phyloP scores from a whole-genome alignment of 495 filamentous ascomycete species.

The Penicillium lagena region DNA sequence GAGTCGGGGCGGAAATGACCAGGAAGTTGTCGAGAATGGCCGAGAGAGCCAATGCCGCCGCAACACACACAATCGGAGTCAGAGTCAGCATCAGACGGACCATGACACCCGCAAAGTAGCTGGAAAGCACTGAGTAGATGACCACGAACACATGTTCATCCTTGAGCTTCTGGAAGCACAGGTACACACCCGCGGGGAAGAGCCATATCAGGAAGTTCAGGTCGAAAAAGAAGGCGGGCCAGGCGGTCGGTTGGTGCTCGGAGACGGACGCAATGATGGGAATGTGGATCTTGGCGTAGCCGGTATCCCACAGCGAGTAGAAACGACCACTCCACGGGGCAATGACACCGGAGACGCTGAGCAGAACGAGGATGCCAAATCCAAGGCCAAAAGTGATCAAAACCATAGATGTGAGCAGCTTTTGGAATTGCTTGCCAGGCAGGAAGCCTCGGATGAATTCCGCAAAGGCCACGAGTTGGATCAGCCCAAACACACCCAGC shows the following conservation, averaged over 20 bases:
- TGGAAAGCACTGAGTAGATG: slow-evolving; percentile 89
- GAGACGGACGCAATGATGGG: slow-evolving; percentile 99
- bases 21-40: slow-evolving; percentile 84
- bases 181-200: slow-evolving; percentile 96
- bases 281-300: slow-evolving; percentile 99
- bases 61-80: slow-evolving; percentile 93
- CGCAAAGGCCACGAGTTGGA: slow-evolving; percentile 91
- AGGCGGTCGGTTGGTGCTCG: slow-evolving; percentile 99
- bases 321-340: slow-evolving; percentile 98
- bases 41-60: slow-evolving; percentile 86
- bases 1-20: slow-evolving; percentile 43
- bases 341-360: slow-evolving; percentile 84
- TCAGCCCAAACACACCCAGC: slow-evolving; percentile 88
- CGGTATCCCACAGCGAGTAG: slow-evolving; percentile 99
- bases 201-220: slow-evolving; percentile 98
- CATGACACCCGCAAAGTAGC: slow-evolving; percentile 99
- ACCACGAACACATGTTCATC: slow-evolving; percentile 99
- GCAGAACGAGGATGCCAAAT: slow-evolving; percentile 66
- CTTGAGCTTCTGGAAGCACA: slow-evolving; percentile 88
- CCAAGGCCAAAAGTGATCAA: slow-evolving; percentile 69
- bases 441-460: slow-evolving; percentile 84
- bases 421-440: slow-evolving; percentile 90
- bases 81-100: slow-evolving; percentile 97
- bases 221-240: slow-evolving; percentile 99
- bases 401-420: slow-evolving; percentile 70